Evolutionary conservation across 2,329 filamentous ascomycete species (phyloP), one percentile per base, ranked within the genome.

Genomic region (Pseudogymnoascus sp.): DNA sequence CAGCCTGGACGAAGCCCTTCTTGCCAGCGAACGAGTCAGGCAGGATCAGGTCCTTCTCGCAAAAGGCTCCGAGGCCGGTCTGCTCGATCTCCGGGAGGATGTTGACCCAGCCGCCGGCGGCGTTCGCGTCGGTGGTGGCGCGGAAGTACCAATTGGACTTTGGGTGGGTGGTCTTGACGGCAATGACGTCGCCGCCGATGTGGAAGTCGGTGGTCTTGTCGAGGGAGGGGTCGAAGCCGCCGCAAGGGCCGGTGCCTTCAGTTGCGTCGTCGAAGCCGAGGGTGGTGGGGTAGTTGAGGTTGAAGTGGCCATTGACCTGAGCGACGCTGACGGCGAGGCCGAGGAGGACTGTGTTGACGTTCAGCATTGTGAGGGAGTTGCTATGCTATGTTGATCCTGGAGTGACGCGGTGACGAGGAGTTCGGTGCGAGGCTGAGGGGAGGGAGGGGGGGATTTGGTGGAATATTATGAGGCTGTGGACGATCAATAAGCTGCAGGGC

Each of bases 81-180:
- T 87, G 83, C 68, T 76, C 71, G 40, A 83, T 74, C 63, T 83
- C 79, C 37, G 80, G 80, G 70, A 78, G 82, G 61, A 84, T 68
- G 70, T 84, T 77, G 29, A 80, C 78, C 83, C 83, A 70, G 68
- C 79, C 79, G 23, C 75, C 74, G 50, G 70, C 68, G 61, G 76
- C 80, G 15, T 74, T 75, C 59, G 74, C 68, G 68, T 84, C 82
- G 29, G 79, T 75, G 11, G 83, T 86, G 67, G 78, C 80, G 66
- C 83, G 83, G 75, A 83, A 82, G 23, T 86, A 77, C 80, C 79
- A 86, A 62, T 76, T 82, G 67, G 76, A 74, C 70, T 83, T 77
- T 4, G 80, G 75, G 69, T 86, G 83, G 2, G 76, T 77, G 9
- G 79, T 75, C 3, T 71, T 72, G 59, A 82, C 70, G 63, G 77